These are phyloP conservation scores for Ophiocordyceps robertsii DNA, from an alignment of 2,329 filamentous ascomycete genomes.

Conservation along the genomic window DNA sequence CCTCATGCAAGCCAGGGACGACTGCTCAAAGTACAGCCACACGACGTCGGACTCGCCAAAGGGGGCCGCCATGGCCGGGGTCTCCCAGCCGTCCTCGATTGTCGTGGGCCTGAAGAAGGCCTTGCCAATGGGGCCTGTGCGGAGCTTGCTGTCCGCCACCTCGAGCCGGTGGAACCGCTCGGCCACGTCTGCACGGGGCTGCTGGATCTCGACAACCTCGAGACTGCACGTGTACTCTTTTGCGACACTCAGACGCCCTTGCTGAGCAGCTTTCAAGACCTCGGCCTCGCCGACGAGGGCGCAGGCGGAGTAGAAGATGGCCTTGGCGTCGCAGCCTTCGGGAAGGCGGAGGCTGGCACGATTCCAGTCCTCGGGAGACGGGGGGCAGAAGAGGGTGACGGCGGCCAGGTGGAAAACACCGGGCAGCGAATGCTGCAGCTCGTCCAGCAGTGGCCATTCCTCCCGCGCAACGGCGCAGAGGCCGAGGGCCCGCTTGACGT, in stretches of 20 bases:
- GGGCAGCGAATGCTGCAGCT: slow-evolving; percentile 43
- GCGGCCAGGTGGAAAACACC: slow-evolving; percentile 73
- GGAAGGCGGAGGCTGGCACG: slow-evolving; percentile 16
- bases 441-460: slow-evolving; percentile 50
- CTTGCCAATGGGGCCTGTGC: slow-evolving; percentile 29
- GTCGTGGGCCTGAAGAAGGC: slow-evolving; percentile 27
- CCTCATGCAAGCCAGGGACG: slow-evolving; percentile 36
- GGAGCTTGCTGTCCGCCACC: slow-evolving; percentile 16
- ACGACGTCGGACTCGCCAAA: slow-evolving; percentile 6
- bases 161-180: slow-evolving; percentile 30
- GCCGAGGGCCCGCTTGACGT: slow-evolving; percentile 51
- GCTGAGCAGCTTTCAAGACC: slow-evolving; percentile 14
- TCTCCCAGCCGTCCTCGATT: slow-evolving; percentile 35
- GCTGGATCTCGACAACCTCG: slow-evolving; percentile 41
- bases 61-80: slow-evolving; percentile 9
- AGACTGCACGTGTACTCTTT: slow-evolving; percentile 41
- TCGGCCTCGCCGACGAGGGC: slow-evolving; percentile 21
- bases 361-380: slow-evolving; percentile 15
- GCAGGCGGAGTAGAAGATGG: slow-evolving; percentile 30
- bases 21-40: slow-evolving; percentile 55
- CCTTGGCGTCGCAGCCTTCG: slow-evolving; percentile 25
- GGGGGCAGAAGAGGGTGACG: slow-evolving; percentile 47
- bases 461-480: slow-evolving; percentile 53
- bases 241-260: slow-evolving; percentile 18
- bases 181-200: slow-evolving; percentile 25